Percentiles rank a stretch among this genome's conserved stretches.
Evolutionary conservation across 2,329 filamentous ascomycete species (phyloP).

Genomic region (Phaeoacremonium minimum): DNA sequence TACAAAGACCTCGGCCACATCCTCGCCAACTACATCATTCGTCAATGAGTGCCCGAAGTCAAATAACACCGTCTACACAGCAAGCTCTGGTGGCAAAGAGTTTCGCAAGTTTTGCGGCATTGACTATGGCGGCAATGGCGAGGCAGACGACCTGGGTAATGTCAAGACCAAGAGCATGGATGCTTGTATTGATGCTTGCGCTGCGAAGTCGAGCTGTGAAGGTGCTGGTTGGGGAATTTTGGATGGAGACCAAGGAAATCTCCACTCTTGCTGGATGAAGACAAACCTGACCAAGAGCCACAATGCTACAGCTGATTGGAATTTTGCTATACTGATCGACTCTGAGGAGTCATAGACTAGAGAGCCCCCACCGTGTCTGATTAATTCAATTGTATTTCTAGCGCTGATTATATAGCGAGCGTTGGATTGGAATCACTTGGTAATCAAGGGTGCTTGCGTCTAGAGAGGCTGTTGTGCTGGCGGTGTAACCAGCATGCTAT

Average conservation of each 20-base stretch:
- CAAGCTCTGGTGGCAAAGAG: constrained; percentile 9
- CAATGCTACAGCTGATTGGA: constrained; percentile 29
- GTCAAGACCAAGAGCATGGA: constrained; percentile 32
- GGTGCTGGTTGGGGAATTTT: constrained; percentile 41
- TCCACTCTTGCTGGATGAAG: constrained; percentile 41
- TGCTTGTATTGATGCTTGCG: constrained; percentile 40
- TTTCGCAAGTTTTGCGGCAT: constrained; percentile 19
- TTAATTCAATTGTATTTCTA: no score
- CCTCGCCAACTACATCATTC: constrained; percentile 10
- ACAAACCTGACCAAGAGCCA: constrained; percentile 25
- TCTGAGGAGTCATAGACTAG: no score
- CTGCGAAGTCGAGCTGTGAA: constrained; percentile 30
- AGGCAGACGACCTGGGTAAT: constrained; percentile 24
- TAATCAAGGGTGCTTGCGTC: no score
- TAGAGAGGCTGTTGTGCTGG: no score
- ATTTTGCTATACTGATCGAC: constrained; percentile 49
- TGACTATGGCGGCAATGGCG: constrained; percentile 16
- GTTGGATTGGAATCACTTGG: no score
- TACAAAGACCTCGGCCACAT: constrained; percentile 7
- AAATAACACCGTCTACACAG: constrained; percentile 20
- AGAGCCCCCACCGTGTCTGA: no score
- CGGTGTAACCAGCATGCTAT: no score
- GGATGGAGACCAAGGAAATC: constrained; percentile 28
- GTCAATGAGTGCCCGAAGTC: constrained; percentile 11
- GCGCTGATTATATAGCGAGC: no score